These are phyloP conservation scores for Metarhizium brunneum DNA, from an alignment of 2,329 filamentous ascomycete genomes.

Conservation along the genomic window DNA sequence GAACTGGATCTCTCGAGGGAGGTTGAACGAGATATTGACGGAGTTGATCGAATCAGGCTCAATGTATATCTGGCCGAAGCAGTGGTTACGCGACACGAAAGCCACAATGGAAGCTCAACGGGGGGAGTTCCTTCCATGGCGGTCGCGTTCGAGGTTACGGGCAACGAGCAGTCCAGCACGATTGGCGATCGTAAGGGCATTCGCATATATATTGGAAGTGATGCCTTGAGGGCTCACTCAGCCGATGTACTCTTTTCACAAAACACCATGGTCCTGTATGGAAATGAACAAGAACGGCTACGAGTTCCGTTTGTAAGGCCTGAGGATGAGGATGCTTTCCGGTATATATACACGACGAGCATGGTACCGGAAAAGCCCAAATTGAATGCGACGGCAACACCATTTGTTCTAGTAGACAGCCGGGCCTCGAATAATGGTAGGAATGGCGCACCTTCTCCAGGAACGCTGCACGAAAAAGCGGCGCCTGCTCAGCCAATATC, in stretches of 20 bases:
- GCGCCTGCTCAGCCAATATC: constrained; percentile 22
- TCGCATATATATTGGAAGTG: constrained; percentile 83
- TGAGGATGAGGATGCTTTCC: constrained; percentile 76
- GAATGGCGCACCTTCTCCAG: neutral
- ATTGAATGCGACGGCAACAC: constrained; percentile 43
- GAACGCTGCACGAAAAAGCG: constrained; percentile 14
- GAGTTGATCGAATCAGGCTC: constrained; percentile 60
- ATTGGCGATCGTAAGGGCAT: constrained; percentile 48
- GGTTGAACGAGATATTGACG: constrained; percentile 56
- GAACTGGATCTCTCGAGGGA: constrained; percentile 63
- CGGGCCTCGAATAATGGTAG: constrained; percentile 11
- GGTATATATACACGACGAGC: constrained; percentile 58
- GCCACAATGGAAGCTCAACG: constrained; percentile 64
- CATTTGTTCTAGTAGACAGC: constrained; percentile 29
- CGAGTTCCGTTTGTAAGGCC: constrained; percentile 88
- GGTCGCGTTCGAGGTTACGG: constrained; percentile 67
- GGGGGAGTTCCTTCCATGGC: constrained; percentile 63
- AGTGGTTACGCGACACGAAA: constrained; percentile 66
- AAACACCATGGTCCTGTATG: constrained; percentile 79
- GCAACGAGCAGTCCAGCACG: constrained; percentile 35
- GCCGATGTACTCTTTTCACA: constrained; percentile 89
- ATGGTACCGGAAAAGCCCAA: constrained; percentile 45
- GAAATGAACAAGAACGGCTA: constrained; percentile 77
- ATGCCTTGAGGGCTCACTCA: constrained; percentile 74
- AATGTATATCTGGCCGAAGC: constrained; percentile 88